Base-by-base conservation (phyloP, 2,329 filamentous ascomycete species). In the Exophiala lecanii-corni region DNA sequence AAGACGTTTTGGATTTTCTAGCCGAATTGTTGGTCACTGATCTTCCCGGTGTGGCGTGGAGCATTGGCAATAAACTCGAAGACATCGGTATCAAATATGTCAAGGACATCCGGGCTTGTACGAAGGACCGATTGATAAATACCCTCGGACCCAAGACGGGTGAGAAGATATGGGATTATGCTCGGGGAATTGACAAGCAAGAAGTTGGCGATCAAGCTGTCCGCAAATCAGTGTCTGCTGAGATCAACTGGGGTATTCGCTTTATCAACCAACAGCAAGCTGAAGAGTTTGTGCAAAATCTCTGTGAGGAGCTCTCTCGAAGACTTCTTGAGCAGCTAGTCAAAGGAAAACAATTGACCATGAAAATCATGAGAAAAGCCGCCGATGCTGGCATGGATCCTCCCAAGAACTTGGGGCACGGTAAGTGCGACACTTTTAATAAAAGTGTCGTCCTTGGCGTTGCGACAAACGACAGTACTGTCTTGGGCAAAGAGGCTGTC, bases 181-280 rank as follows among this genome's bases (percentile, higher is more conserved):
- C 91, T 16, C 79, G 88, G 4, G 92, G 92, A 2, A 87, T 97
- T 36, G 92, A 98, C 64, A 76, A 74, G 37, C 74, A 80, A 2
- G 88, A 95, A 62, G 87, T 97, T 4, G 91, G 89, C 21, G 85
- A 91, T 44, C 85, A 94, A 58, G 79, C 84, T 0, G 72, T 87
- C 12, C 81, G 92, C 41, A 98, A 97, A 60, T 97, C 91, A 0
- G 88, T 98, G 0, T 97, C 92, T 2, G 91, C 91, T 1, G 92
- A 98, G 62, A 88, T 98, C 50, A 98, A 92, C 57, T 98, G 92
- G 92, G 92, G 94, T 2, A 94, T 98, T 43, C 82, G 92, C 4
- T 98, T 98, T 60, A 80, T 92, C 54, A 94, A 77, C 47, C 88
- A 96, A 58, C 75, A 79, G n/a, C 91, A 98, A 64, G 89, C 89